Evolutionary conservation across 139 green algal genomes (phyloP), one percentile per base, ranked within the genome.

Genomic region (Picochlorum costavermella): DNA sequence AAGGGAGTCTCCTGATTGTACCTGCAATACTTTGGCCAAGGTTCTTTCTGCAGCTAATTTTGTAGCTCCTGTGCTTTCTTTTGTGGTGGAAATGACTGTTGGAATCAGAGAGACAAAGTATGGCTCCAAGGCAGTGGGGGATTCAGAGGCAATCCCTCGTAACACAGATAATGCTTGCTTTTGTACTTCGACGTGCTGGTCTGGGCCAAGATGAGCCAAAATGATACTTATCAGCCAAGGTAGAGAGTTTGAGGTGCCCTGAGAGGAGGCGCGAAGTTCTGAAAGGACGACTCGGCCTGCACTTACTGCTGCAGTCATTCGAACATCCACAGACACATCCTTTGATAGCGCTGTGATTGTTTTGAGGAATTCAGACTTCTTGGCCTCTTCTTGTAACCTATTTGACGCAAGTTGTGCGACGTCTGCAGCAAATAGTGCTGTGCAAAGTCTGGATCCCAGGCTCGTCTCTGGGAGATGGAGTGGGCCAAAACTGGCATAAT

Each of bases 121-220:
- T 29, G 17, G 44, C 25, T 43, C 48, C 26, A 50, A 31, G n/a
- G 50, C 50, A n/a, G 20, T 29, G 12, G 29, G 12, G n/a, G 25
- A 49, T 37, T 20, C 60, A 50, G 0, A 45, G 63, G 14, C 75
- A 73, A 91, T 60, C 14, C 55, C 64, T 11, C 75, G 60, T 45
- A 86, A 60, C 20, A 81, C 80, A 58, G 82, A 64, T 72, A 92
- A 56, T 29, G 74, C 72, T 30, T 81, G 73, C 9, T 81, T 82
- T 56, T 88, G 73, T 46, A 90, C 76, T 44, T 90, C 86, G 12
- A 53, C 69, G 36, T 64, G 48, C 69, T 93, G 86, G 65, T 93
- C 88, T 2, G 81, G 75, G 2, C 83, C 83, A 61, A 92, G 64
- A 64, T 92, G 72, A 3, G 74, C 77, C 10, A 81, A 44, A 17